Percentiles rank a stretch among this genome's conserved stretches.
phyloP scores from a whole-genome alignment of 768 basidiomycete species.

The Mycena galericulata region DNA sequence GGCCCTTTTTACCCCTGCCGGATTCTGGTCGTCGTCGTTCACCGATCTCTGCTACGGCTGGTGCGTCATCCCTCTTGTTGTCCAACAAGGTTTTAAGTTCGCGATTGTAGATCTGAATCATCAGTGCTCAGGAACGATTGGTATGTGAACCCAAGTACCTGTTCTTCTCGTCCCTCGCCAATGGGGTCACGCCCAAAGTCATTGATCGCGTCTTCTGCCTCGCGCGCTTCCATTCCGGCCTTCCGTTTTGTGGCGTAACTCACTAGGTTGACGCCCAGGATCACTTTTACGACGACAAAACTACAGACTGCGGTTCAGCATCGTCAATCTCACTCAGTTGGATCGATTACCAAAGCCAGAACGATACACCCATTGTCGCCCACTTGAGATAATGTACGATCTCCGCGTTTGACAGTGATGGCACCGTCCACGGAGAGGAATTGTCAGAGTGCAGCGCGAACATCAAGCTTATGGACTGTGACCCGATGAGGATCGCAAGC shows the following conservation, averaged over 20 bases:
- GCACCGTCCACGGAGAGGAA: constrained; percentile 58
- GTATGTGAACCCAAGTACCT: constrained; percentile 59
- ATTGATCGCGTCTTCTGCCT: constrained; percentile 81
- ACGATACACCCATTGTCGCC: constrained; percentile 70
- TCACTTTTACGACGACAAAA: constrained; percentile 88
- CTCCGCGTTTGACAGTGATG: constrained; percentile 60
- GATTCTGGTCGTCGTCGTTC: constrained; percentile 62
- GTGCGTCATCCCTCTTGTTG: constrained; percentile 75
- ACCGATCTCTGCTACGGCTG: constrained; percentile 77
- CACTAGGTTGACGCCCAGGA: constrained; percentile 90
- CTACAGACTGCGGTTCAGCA: constrained; percentile 51
- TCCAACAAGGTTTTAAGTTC: constrained; percentile 82
- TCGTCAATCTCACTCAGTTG: constrained; percentile 33
- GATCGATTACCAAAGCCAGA: constrained; percentile 87
- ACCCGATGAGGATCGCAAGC: constrained; percentile 79
- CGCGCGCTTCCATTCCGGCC: constrained; percentile 82
- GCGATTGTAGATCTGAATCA: constrained; percentile 78
- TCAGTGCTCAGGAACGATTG: neutral
- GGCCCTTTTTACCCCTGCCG: constrained; percentile 61
- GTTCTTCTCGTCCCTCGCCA: constrained; percentile 90
- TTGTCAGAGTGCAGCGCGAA: constrained; percentile 61
- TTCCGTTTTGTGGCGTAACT: constrained; percentile 84
- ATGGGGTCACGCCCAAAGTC: constrained; percentile 92
- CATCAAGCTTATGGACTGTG: constrained; percentile 75
- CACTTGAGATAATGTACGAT: constrained; percentile 70